These are phyloP conservation scores for Capsicum chinense DNA, from an alignment of 257 asterid genomes.

Conservation along the genomic window DNA sequence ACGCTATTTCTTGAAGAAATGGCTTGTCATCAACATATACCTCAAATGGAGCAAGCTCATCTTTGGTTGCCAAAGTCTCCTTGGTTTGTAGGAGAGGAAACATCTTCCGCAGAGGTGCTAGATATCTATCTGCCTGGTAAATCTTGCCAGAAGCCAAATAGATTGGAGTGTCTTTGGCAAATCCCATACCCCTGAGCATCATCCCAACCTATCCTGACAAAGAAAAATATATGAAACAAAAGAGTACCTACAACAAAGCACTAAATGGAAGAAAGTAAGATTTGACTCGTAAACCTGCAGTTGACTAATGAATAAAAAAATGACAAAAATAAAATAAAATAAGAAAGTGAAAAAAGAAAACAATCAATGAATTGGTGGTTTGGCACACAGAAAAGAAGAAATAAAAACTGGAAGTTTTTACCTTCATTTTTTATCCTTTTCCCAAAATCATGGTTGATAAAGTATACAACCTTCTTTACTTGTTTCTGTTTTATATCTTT, in stretches of 20 bases:
- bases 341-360: neutral
- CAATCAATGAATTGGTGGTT: neutral
- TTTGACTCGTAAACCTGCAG: neutral
- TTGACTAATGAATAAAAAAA: neutral
- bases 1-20: neutral
- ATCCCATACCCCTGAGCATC: conserved; percentile 98
- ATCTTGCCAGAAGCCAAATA: conserved; percentile 86
- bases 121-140: conserved; percentile 60
- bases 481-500: neutral
- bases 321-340: neutral
- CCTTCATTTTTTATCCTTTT: neutral
- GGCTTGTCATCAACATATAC: conserved; percentile 39
- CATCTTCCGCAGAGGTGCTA: conserved; percentile 74
- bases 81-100: conserved; percentile 80
- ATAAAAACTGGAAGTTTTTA: neutral
- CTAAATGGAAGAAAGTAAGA: neutral
- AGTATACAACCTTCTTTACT: neutral
- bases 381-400: neutral
- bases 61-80: conserved; percentile 69
- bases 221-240: conserved; percentile 47
- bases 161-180: conserved; percentile 67
- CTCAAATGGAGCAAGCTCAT: conserved; percentile 73
- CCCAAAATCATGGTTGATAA: neutral
- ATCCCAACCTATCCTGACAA: conserved; percentile 95
- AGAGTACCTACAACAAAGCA: conserved; percentile 32